phyloP scores from a whole-genome alignment of 345 rosid genomes.

The Sisymbrium irio region DNA sequence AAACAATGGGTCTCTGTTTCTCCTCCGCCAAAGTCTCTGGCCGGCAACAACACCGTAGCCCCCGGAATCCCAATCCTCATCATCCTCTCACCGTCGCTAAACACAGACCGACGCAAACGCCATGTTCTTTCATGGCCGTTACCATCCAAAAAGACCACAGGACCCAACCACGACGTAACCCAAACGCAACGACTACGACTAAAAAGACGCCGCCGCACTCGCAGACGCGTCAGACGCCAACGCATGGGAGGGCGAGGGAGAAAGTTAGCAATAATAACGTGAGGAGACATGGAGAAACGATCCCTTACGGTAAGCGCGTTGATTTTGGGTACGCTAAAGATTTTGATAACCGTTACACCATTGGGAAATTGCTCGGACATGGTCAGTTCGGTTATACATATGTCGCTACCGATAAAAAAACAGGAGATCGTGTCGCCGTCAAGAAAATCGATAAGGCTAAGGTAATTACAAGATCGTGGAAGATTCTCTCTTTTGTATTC shows the following conservation, averaged over 20 bases:
- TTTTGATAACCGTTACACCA: constrained; percentile 60
- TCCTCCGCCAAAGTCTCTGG: constrained; percentile 69
- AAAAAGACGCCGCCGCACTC: constrained; percentile 27
- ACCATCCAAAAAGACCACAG: constrained; percentile 34
- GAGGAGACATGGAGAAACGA: constrained; percentile 32
- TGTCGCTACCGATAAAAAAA: constrained; percentile 67
- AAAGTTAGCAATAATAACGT: constrained; percentile 13
- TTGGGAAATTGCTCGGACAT: constrained; percentile 81
- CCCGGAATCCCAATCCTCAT: constrained; percentile 6
- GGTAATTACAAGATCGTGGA: constrained; percentile 33
- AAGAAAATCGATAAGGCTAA: constrained; percentile 82
- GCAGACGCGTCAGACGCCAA: constrained; percentile 30
- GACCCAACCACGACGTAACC: constrained; percentile 26
- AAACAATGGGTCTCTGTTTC: constrained; percentile 63
- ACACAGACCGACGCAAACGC: constrained; percentile 11
- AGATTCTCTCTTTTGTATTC: not conserved
- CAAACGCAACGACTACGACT: not conserved
- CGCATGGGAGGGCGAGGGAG: constrained; percentile 25
- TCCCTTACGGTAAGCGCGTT: constrained; percentile 68
- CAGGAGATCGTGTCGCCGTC: constrained; percentile 79
- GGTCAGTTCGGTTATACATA: constrained; percentile 93
- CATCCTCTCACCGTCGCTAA: constrained; percentile 28
- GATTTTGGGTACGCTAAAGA: constrained; percentile 84
- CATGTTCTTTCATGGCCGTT: constrained; percentile 29
- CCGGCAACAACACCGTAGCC: constrained; percentile 44